Base-by-base conservation (phyloP, 2,329 filamentous ascomycete species). In the Amesomyces nigricolor region DNA sequence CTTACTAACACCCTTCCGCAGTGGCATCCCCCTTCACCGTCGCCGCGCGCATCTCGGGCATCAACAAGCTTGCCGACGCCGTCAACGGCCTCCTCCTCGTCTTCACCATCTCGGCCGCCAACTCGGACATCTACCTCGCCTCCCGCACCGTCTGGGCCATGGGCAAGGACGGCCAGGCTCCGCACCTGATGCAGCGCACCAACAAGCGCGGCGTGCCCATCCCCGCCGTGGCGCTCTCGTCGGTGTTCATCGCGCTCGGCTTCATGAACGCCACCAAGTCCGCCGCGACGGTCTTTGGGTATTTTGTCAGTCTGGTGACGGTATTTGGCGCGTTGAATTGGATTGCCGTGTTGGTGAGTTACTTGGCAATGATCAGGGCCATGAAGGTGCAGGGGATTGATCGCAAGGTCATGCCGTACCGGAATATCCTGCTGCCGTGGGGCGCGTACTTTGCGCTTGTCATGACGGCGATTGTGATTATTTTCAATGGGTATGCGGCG, bases 401-500 rank as follows among this genome's bases (percentile, higher is more conserved):
- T 0, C 60, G 68, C 1, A 52, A 59, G 5, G 57, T 62, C 16
- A 65, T 76, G 51, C 73, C 72, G 1, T 76, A 75, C 50, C 60
- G 65, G 5, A 71, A 70, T 19, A 59, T 63, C 1, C 58, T 75
- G 8, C 69, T 75, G 50, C 73, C 74, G 0, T 76, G 67, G 43
- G 67, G 69, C 3, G 68, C 71, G 0, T 76, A 72, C 45, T 62
- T 70, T 37, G 68, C 68, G 0, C 53, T 73, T 1, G 58, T 56
- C 19, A 57, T 72, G 2, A 68, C 67, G 0, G 35, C 62, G 2
- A 42, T 73, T 17, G 67, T 85, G 55, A 85, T 86, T 75, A 72
- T 82, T 0, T 81, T 87, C 60, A 81, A 83, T 2, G 79, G 82
- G 76, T 86, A 83, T 56, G 75, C 77, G 0, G 81, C 85, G 2